Conservation (phyloP, 208 protist genomes). For the Trypanosoma brucei region DNA sequence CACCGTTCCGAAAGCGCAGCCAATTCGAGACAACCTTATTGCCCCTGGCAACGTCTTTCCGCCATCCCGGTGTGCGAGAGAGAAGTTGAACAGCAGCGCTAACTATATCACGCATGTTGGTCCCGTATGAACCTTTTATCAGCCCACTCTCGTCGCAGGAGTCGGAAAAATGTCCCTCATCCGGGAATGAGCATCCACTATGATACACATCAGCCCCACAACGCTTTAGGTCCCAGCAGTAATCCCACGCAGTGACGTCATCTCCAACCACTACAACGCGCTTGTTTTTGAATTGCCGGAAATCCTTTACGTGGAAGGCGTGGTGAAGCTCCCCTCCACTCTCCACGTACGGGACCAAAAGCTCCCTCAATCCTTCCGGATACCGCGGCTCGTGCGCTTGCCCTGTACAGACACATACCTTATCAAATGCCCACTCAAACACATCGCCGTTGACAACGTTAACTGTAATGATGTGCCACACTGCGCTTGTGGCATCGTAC, state of each 20-base stretch:
- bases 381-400: conserved; percentile 78
- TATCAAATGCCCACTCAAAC: conserved; percentile 86
- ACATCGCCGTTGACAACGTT: conserved; percentile 83
- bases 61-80: conserved; percentile 42
- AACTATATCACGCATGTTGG: conserved; percentile 25
- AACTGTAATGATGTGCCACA: conserved; percentile 85
- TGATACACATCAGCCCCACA: conserved; percentile 73
- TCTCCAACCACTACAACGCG: conserved; percentile 80
- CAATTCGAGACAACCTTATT: conserved; percentile 50
- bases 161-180: not conserved
- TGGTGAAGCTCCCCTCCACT: conserved; percentile 78
- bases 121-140: not conserved
- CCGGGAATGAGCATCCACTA: conserved; percentile 24
- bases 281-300: conserved; percentile 61
- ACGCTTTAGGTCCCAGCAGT: conserved; percentile 59
- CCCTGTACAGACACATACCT: conserved; percentile 82
- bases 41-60: conserved; percentile 35
- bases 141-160: not conserved
- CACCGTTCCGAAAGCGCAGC: conserved; percentile 42
- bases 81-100: conserved; percentile 28
- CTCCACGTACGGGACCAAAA: conserved; percentile 35
- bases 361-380: conserved; percentile 39
- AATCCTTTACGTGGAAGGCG: conserved; percentile 82
- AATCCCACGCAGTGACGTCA: conserved; percentile 79
- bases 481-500: conserved; percentile 25